A percentile compares a stretch with the other conserved stretches of the same genome.
phyloP scores from a whole-genome alignment of 2,329 filamentous ascomycete species.

The Paecilomyces sp. region DNA sequence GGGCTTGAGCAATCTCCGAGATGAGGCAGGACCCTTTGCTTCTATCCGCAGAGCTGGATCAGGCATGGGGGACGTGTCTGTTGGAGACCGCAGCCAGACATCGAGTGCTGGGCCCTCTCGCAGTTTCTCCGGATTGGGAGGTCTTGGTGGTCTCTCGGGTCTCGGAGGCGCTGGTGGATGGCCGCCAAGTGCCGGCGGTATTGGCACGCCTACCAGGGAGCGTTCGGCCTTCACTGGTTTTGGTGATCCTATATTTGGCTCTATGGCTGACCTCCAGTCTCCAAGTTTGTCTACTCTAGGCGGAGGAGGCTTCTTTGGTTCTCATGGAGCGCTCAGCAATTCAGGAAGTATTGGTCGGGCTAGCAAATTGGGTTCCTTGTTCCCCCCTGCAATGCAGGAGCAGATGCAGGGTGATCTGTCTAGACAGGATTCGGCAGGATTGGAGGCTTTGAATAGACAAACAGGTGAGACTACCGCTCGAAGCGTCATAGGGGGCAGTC shows the following conservation, averaged over 20 bases:
- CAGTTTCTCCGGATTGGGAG: constrained; percentile 57
- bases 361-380: constrained; percentile 80
- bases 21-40: constrained; percentile 49
- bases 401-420: constrained; percentile 64
- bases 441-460: constrained; percentile 53
- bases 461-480: constrained; percentile 38
- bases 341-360: constrained; percentile 64
- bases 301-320: constrained; percentile 55
- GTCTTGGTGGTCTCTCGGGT: constrained; percentile 46
- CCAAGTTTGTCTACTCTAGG: constrained; percentile 33
- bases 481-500: constrained; percentile 55
- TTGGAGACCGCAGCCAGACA: constrained; percentile 85
- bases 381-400: constrained; percentile 82
- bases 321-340: constrained; percentile 45
- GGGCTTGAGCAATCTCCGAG: constrained; percentile 47
- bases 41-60: constrained; percentile 47
- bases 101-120: constrained; percentile 74
- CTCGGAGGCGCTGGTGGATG: constrained; percentile 44
- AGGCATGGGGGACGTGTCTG: constrained; percentile 46
- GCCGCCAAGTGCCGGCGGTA: constrained; percentile 57
- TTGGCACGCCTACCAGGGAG: constrained; percentile 65
- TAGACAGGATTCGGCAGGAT: constrained; percentile 54
- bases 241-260: constrained; percentile 61
- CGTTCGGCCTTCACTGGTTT: constrained; percentile 46
- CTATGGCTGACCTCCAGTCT: constrained; percentile 65